These are phyloP conservation scores for Blastocystis hominis DNA, from an alignment of 352 stramenopile species.

Conservation along the genomic window DNA sequence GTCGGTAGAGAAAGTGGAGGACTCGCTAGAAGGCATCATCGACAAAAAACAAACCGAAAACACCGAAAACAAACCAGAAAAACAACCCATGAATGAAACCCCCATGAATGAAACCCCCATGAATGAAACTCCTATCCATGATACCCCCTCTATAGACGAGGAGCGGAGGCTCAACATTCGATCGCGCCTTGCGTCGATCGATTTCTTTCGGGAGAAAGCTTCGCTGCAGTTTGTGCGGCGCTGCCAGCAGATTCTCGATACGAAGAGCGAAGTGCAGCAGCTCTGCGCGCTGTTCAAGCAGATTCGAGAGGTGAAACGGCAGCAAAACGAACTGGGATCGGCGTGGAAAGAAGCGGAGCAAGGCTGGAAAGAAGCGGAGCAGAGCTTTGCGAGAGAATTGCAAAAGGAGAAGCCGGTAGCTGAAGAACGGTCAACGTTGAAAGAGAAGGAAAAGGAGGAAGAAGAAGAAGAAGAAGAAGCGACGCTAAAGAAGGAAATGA, in stretches of 20 bases:
- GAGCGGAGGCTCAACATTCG: not conserved
- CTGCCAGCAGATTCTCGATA: not conserved
- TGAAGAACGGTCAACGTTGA: not conserved
- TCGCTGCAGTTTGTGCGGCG: not conserved
- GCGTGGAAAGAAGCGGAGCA: not conserved
- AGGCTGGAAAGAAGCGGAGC: not conserved
- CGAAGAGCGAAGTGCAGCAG: not conserved
- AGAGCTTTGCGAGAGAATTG: not conserved
- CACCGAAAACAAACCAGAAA: not conserved
- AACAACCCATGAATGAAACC: no score
- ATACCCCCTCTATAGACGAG: not conserved
- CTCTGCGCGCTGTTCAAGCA: not conserved
- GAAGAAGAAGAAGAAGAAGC: not conserved
- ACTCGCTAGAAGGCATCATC: not conserved
- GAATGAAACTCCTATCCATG: not conserved
- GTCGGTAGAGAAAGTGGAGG: not conserved
- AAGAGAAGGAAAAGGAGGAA: not conserved
- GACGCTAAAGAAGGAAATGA: not conserved
- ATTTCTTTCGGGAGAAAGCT: not conserved
- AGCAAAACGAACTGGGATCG: not conserved
- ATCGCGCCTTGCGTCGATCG: not conserved
- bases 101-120: not conserved
- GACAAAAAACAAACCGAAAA: not conserved
- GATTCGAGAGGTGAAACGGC: not conserved
- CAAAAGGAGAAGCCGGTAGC: not conserved